These are phyloP conservation scores for Xylaria sp. DNA, from an alignment of 2,329 filamentous ascomycete genomes.

Conservation along the genomic window DNA sequence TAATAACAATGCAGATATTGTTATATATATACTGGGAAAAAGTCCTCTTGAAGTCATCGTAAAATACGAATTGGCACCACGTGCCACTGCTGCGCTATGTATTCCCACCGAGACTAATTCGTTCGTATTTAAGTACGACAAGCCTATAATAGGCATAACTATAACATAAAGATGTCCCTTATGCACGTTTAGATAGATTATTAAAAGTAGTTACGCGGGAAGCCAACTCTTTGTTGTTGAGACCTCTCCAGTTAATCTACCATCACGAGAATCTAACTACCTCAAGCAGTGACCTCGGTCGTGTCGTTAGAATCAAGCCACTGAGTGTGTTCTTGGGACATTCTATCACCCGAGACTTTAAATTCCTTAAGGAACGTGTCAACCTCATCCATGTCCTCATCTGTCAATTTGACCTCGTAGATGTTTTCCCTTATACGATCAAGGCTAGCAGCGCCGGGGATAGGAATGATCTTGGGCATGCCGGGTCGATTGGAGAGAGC, in stretches of 20 bases:
- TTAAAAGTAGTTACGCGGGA: not conserved
- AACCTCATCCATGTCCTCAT: conserved; percentile 52
- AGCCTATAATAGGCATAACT: not conserved
- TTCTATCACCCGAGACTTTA: conserved; percentile 44
- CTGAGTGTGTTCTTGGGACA: not conserved
- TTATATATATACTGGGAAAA: too few species aligned
- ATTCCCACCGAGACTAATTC: not conserved
- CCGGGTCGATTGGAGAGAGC: conserved; percentile 49
- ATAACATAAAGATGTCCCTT: not conserved
- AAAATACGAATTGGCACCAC: not conserved
- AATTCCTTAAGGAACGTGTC: conserved; percentile 51
- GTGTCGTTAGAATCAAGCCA: conserved; percentile 30
- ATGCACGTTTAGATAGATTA: not conserved
- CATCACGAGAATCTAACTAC: not conserved
- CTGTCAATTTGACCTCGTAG: conserved; percentile 49
- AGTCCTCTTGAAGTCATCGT: not conserved
- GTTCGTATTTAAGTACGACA: not conserved
- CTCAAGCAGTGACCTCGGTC: conserved; percentile 25
- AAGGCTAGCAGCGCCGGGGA: conserved; percentile 59
- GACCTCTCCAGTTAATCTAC: not conserved
- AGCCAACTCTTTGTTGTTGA: not conserved
- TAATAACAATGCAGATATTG: too few species aligned
- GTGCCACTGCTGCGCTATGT: not conserved
- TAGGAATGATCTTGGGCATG: conserved; percentile 58
- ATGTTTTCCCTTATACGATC: conserved; percentile 59